phyloP scores from a whole-genome alignment of 345 rosid species.

The Lepidium africanum region DNA sequence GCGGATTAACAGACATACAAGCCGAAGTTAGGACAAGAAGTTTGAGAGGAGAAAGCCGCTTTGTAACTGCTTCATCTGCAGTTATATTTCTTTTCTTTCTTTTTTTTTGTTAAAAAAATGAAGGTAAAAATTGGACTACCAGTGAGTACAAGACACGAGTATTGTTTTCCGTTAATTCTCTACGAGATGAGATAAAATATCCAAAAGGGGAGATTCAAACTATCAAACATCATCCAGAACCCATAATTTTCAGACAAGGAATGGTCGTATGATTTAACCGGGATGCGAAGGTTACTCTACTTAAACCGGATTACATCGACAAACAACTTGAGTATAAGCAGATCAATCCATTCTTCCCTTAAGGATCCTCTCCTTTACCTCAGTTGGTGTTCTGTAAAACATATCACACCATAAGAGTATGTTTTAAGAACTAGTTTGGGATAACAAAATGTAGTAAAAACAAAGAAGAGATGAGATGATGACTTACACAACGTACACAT shows the following conservation, averaged over 20 bases:
- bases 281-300: slow-evolving; percentile 4
- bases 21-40: neutral
- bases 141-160: neutral
- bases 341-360: slow-evolving; percentile 97
- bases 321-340: neutral
- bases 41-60: neutral
- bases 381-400: slow-evolving; percentile 75
- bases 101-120: neutral
- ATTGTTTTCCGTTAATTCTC: neutral
- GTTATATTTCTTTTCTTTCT: neutral
- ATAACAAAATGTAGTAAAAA: neutral
- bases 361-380: slow-evolving; percentile 70
- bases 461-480: neutral
- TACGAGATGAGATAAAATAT: slow-evolving; percentile 1
- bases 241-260: neutral
- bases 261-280: neutral
- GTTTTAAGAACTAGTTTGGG: neutral
- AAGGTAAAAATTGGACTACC: neutral
- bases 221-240: slow-evolving; percentile 7
- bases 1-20: neutral
- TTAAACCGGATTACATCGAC: slow-evolving; percentile 8
- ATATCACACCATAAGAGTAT: slow-evolving; percentile 1
- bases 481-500: slow-evolving; percentile 89
- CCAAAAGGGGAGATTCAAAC: slow-evolving; percentile 1
- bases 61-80: slow-evolving; percentile 10